phyloP scores from a whole-genome alignment of 768 basidiomycete species.

The Dioszegia hungarica region DNA sequence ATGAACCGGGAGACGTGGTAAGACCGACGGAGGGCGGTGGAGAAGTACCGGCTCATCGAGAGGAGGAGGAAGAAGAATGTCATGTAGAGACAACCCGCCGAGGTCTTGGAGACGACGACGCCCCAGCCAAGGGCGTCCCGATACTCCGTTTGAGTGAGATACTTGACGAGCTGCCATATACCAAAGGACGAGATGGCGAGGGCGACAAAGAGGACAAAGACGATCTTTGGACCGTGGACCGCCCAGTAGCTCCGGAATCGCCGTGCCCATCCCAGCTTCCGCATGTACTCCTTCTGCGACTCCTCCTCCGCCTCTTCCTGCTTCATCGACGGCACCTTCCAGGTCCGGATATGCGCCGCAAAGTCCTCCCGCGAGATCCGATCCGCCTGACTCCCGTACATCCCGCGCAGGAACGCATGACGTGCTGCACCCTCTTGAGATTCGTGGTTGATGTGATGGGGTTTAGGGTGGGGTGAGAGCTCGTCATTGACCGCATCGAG shows the following conservation, averaged over 20 bases:
- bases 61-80: conserved; percentile 25
- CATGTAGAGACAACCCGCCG: conserved; percentile 8
- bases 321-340: conserved; percentile 23
- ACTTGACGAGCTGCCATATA: conserved; percentile 24
- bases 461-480: conserved; percentile 8
- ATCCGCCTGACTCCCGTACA: conserved; percentile 10
- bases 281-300: conserved; percentile 17
- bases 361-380: conserved; percentile 12
- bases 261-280: background rate
- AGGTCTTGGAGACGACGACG: conserved; percentile 15
- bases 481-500: conserved; percentile 23
- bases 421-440: conserved; percentile 10
- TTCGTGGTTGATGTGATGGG: conserved; percentile 17
- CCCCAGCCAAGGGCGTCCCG: conserved; percentile 24
- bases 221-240: conserved; percentile 18
- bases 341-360: conserved; percentile 6
- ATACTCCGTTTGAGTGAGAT: conserved; percentile 10
- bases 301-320: conserved; percentile 17
- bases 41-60: conserved; percentile 21
- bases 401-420: conserved; percentile 16
- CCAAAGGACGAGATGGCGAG: conserved; percentile 7
- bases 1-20: conserved; percentile 18
- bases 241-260: conserved; percentile 19
- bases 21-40: conserved; percentile 20
- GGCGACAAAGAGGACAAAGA: conserved; percentile 19